Conservation (phyloP, 2,329 filamentous ascomycete genomes). For the Aspergillus sp. region DNA sequence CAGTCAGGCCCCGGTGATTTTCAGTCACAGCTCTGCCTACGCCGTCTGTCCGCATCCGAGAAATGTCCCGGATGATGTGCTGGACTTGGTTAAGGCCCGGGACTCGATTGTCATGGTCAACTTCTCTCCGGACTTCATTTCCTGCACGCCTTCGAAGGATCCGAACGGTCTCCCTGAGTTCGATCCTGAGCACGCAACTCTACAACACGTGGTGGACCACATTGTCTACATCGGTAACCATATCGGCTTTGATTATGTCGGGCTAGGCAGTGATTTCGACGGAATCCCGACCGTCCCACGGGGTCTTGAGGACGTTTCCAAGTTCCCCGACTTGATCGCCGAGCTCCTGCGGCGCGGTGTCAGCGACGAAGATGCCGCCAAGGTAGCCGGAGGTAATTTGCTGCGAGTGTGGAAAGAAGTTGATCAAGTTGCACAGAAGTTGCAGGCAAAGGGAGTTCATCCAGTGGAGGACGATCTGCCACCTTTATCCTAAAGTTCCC, state of each 20-base stretch:
- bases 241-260: conserved; percentile 86
- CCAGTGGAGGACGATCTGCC: conserved; percentile 44
- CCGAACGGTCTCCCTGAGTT: conserved; percentile 66
- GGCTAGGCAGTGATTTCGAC: conserved; percentile 87
- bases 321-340: conserved; percentile 75
- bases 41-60: conserved; percentile 81
- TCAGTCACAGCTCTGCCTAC: conserved; percentile 81
- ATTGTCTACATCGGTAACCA: conserved; percentile 77
- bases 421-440: conserved; percentile 65
- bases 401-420: conserved; percentile 81
- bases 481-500: too few species aligned
- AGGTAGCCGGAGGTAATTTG: conserved; percentile 77
- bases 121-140: conserved; percentile 79
- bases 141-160: conserved; percentile 62
- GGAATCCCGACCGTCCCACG: conserved; percentile 60
- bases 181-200: conserved; percentile 67
- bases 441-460: conserved; percentile 59
- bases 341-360: conserved; percentile 73
- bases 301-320: conserved; percentile 81
- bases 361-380: conserved; percentile 69
- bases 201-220: conserved; percentile 76
- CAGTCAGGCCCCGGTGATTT: conserved; percentile 79
- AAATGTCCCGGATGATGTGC: conserved; percentile 83
- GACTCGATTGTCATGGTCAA: conserved; percentile 88
- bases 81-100: conserved; percentile 71